phyloP scores from a whole-genome alignment of 2,329 filamentous ascomycete genomes.

The Botrytis galanthina region DNA sequence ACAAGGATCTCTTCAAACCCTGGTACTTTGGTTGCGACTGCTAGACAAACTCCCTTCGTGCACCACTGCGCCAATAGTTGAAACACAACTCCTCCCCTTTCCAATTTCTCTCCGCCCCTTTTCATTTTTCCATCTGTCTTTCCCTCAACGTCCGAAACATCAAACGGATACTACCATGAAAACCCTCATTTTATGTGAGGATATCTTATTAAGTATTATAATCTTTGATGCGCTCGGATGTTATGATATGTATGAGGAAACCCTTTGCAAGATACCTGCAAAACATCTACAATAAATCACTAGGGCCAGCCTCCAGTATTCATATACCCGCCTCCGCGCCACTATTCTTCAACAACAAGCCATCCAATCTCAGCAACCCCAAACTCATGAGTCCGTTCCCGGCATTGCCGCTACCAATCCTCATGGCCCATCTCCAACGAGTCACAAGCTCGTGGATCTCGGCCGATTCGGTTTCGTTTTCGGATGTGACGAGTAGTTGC shows the following conservation, averaged over 20 bases:
- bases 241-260: not conserved
- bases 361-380: constrained; percentile 36
- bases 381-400: constrained; percentile 34
- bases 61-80: not conserved
- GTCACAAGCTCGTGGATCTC: constrained; percentile 35
- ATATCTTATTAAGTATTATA: not conserved
- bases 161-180: not conserved
- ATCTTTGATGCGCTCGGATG: not conserved
- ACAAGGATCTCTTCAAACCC: not conserved
- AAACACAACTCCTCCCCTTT: not conserved
- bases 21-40: not conserved
- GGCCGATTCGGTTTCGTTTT: constrained; percentile 31
- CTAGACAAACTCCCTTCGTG: not conserved
- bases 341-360: constrained; percentile 33
- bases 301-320: not conserved
- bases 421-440: constrained; percentile 38
- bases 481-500: constrained; percentile 36
- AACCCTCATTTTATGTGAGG: not conserved
- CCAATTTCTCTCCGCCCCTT: not conserved
- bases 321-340: not conserved
- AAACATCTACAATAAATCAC: not conserved
- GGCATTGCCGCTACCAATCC: constrained; percentile 32
- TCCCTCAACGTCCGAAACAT: not conserved
- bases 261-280: not conserved
- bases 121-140: not conserved